Evolutionary conservation across 257 asterid species (phyloP).

Genomic region (Thymus quinquecostatus): DNA sequence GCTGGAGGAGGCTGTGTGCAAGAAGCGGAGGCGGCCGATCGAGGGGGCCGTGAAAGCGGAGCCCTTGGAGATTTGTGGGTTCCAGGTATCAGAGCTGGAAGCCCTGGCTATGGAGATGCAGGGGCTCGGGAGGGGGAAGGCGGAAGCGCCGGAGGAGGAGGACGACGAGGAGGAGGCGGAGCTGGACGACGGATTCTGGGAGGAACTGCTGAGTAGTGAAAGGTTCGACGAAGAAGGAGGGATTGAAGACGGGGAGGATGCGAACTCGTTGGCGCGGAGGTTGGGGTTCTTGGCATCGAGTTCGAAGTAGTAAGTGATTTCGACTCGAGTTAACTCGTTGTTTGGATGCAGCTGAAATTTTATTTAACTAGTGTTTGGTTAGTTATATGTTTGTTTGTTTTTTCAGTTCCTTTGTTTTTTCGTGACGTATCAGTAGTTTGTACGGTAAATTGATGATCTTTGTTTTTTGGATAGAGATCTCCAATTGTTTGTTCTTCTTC

Average conservation of each 20-base stretch:
- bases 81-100: slow-evolving; percentile 71
- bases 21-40: slow-evolving; percentile 64
- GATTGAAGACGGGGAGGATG: slow-evolving; percentile 45
- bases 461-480: too few relatives aligned
- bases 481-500: too few relatives aligned
- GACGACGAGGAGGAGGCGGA: slow-evolving; percentile 39
- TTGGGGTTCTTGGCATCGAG: slow-evolving; percentile 48
- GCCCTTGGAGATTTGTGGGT: slow-evolving; percentile 47
- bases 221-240: slow-evolving; percentile 46
- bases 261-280: slow-evolving; percentile 59
- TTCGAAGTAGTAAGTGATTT: background rate
- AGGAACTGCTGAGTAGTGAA: slow-evolving; percentile 66
- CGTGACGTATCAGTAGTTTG: too few relatives aligned
- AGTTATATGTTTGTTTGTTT: too few relatives aligned
- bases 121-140: slow-evolving; percentile 57
- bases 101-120: slow-evolving; percentile 87
- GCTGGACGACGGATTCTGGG: slow-evolving; percentile 85
- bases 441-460: too few relatives aligned
- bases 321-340: background rate
- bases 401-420: too few relatives aligned
- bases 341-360: too few relatives aligned
- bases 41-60: slow-evolving; percentile 55
- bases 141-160: slow-evolving; percentile 34
- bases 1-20: slow-evolving; percentile 56
- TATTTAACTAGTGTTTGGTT: too few relatives aligned